Base-by-base conservation (phyloP, 202 grass and related monocot genomes). In the Digitaria exilis region DNA sequence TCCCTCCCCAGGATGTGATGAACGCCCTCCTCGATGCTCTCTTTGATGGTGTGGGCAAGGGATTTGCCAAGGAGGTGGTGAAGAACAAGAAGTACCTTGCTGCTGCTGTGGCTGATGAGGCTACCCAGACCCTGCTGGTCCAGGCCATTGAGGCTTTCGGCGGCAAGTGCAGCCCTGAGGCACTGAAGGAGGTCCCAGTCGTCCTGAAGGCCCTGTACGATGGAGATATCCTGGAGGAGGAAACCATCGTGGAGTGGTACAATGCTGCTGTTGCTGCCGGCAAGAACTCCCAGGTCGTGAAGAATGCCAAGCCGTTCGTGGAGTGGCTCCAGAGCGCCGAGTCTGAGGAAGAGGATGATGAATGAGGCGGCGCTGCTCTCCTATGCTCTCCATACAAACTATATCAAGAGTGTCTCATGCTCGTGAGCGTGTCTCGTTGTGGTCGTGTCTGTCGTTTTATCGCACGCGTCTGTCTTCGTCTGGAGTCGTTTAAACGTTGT, bases 281-380 rank as follows among this genome's bases (percentile, higher is more conserved):
- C 41, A 91, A 89, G 55, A 45, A 62, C 60, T 77, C 83, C 0
- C 65, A 80, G 65, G 80, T 88, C 1, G 28, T 88, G 45, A 91
- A 91, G 87, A 91, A 90, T 6, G 71, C 85, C 45, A 90, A 94
- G 72, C 84, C 87, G 0, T 89, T 93, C 7, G 84, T 94, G 2
- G 84, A 94, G 46, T 97, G 94, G 94, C 91, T 97, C 52, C 88
- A 91, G 87, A 90, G 76, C 7, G 91, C 91, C 0, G 94, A 94
- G 22, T 94, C 94, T 0, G 94, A n/a, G n/a, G n/a, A n/a, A n/a
- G n/a, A 97, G 75, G 87, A 94, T 35, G 85, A 96, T 81, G 83
- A 88, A 9, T 31, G 44, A 60, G 37, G 14, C 16, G 54, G 21
- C 19, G 9, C 19, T 21, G 1, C 11, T 2, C 49, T 22, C 28